phyloP scores from a whole-genome alignment of 257 asterid genomes.

The Solanum arcanum region DNA sequence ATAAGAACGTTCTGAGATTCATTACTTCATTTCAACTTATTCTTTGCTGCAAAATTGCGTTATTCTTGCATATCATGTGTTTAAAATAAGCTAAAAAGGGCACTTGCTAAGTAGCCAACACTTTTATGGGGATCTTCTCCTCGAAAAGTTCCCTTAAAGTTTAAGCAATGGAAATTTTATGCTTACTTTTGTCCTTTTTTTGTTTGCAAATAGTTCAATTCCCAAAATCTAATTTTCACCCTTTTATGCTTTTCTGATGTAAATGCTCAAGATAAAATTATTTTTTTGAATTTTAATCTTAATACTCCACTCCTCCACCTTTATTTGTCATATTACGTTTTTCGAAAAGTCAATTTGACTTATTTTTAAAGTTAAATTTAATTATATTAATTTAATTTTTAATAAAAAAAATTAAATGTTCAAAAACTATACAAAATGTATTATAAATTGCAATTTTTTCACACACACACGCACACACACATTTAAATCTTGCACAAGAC shows the following conservation, averaged over 20 bases:
- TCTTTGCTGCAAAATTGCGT: conserved; percentile 15
- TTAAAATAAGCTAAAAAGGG: conserved; percentile 3
- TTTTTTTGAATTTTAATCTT: background rate
- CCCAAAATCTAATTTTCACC: background rate
- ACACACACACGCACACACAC: too few relatives aligned
- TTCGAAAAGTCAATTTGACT: too few relatives aligned
- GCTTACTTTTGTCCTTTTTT: background rate
- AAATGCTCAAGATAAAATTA: background rate
- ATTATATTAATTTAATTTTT: too few relatives aligned
- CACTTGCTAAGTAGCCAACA: background rate
- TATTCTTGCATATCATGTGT: conserved; percentile 4
- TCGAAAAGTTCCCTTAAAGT: conserved; percentile 1
- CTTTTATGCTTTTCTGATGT: background rate
- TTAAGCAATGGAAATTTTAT: background rate
- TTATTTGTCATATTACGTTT: too few relatives aligned
- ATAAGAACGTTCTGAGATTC: conserved; percentile 4
- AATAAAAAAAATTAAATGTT: too few relatives aligned
- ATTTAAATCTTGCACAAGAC: too few relatives aligned
- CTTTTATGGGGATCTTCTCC: background rate
- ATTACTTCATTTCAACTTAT: conserved; percentile 19
- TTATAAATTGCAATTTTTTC: too few relatives aligned
- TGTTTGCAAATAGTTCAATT: background rate
- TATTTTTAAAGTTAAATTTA: too few relatives aligned
- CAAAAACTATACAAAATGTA: too few relatives aligned
- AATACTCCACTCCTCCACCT: too few relatives aligned